phyloP scores from a whole-genome alignment of 768 basidiomycete genomes.

The Lentinula raphanica region DNA sequence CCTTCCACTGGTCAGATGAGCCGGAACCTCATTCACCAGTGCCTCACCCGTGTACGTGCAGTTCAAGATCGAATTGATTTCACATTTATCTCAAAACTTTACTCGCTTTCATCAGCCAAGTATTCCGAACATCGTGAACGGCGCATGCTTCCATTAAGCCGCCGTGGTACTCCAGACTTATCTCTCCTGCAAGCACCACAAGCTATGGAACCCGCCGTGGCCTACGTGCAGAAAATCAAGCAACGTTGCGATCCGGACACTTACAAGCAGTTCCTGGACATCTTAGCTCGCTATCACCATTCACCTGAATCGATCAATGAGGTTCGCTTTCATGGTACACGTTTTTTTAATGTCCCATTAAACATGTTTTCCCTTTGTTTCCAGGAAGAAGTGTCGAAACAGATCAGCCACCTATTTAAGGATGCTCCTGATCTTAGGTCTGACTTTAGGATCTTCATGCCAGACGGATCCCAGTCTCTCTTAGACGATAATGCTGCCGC shows the following conservation, averaged over 20 bases:
- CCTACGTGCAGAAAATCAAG: conserved; percentile 97
- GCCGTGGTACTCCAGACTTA: conserved; percentile 26
- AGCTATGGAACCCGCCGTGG: conserved; percentile 74
- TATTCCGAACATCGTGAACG: conserved; percentile 5
- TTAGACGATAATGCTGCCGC: conserved; percentile 33
- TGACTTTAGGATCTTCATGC: conserved; percentile 74
- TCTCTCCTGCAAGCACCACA: conserved; percentile 29
- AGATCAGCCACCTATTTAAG: conserved; percentile 66
- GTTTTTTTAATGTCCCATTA: conserved; percentile 11
- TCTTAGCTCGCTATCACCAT: conserved; percentile 60
- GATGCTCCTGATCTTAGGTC: conserved; percentile 69
- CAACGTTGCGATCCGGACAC: conserved; percentile 88
- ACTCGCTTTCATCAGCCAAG: conserved; percentile 19
- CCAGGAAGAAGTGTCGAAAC: conserved; percentile 63
- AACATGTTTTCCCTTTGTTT: conserved; percentile 2
- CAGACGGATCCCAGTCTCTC: conserved; percentile 47
- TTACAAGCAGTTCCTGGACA: conserved; percentile 74
- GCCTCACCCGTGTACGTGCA: background rate
- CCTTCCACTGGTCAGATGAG: conserved; percentile 32
- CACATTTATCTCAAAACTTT: background rate
- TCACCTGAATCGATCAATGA: conserved; percentile 58
- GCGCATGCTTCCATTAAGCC: conserved; percentile 7
- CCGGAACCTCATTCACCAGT: conserved; percentile 10
- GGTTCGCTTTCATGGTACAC: conserved; percentile 26
- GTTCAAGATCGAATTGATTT: background rate